Evolutionary conservation across 192 early-diverging fungal species (phyloP), one percentile per base, ranked within the genome.

Genomic region (Coemansia sp.): DNA sequence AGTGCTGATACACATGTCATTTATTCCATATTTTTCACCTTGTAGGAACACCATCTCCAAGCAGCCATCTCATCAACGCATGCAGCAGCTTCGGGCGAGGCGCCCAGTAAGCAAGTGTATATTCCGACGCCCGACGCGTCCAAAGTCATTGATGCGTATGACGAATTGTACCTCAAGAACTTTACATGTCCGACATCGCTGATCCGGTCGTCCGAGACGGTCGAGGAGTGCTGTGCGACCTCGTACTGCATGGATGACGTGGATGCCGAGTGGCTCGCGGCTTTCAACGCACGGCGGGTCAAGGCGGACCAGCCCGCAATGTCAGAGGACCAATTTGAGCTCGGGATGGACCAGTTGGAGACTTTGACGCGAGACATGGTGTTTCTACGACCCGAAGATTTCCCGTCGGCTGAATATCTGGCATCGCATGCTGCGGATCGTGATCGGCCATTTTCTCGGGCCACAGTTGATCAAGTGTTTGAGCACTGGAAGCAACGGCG

Each of bases 111-210:
- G 49, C 87, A 88, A 43, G 82, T 86, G 27, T 90, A 89, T 67
- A 98, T 99, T 75, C 96, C 97, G 9, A 95, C 93, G 1, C 97
- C 97, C 5, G 93, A 96, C 83, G 96, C 97, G 18, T 92, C 90
- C 24, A 70, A 78, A 27, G 75, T 78, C 37, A 83, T 93, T 15
- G 78, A 82, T 27, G 86, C 90, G 10, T 96, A 92, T 65, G 82
- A 84, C 10, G 71, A 82, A 45, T 87, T 90, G 63, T 96, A 98
- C 61, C 76, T 82, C 38, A 83, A 81, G 13, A 76, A 59, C 32
- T 98, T 89, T 74, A 75, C 85, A 34, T 87, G 90, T 29, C 92
- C 95, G 8, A 88, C 87, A 20, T 87, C 90, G 34, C 84, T 91
- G 56, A 93, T 99, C 50, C 86, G 91, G 43, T 98, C 93, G 65